Conservation (phyloP, 2,329 filamentous ascomycete species). For the Ophiosphaerella korrae region DNA sequence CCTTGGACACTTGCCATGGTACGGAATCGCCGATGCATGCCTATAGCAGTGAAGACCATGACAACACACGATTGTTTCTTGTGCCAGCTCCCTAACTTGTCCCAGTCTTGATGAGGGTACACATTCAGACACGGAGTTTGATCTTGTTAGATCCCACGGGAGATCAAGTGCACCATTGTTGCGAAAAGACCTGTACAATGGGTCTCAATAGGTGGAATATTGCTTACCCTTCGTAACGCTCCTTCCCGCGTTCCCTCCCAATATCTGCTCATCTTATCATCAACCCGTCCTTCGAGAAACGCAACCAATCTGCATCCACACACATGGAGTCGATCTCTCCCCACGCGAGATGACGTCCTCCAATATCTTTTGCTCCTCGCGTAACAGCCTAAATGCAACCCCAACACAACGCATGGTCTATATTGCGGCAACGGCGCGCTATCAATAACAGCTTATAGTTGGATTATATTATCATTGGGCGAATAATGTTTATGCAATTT, state of each 20-base stretch:
- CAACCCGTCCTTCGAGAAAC: constrained; percentile 8
- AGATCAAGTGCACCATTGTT: background rate
- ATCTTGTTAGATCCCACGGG: too few relatives aligned
- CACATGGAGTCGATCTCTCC: constrained; percentile 9
- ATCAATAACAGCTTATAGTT: constrained; percentile 7
- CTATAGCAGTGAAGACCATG: background rate
- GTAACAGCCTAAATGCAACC: constrained; percentile 9
- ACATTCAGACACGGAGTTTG: background rate
- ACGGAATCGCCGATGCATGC: constrained; percentile 1
- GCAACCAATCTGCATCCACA: constrained; percentile 7
- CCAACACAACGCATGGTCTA: constrained; percentile 3
- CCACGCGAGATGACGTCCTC: constrained; percentile 12
- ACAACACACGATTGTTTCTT: background rate
- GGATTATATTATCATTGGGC: constrained; percentile 1
- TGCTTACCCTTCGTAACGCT: constrained; percentile 1
- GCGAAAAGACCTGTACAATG: background rate
- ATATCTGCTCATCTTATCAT: constrained; percentile 14
- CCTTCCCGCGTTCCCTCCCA: constrained; percentile 2
- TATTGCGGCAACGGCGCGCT: constrained; percentile 12
- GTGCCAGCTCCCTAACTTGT: too few relatives aligned
- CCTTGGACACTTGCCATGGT: too few relatives aligned
- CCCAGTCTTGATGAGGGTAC: background rate
- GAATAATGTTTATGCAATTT: constrained; percentile 1
- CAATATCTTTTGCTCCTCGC: constrained; percentile 9
- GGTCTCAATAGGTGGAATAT: constrained; percentile 8